Evolutionary conservation across 306 rosid species (phyloP).

Genomic region (Cercis canadensis): DNA sequence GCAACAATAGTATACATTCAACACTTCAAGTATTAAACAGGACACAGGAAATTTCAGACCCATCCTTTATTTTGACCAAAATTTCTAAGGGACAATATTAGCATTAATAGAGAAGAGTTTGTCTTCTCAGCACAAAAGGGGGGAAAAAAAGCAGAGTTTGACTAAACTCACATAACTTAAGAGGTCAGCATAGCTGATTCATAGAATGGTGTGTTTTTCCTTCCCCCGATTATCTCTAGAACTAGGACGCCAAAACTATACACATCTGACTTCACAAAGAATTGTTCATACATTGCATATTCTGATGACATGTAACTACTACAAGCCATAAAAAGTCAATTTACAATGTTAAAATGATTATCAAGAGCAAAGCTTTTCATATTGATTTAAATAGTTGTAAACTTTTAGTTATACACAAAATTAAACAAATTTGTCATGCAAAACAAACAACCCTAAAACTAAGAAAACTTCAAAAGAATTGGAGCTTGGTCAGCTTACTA

Average conservation of each 20-base stretch:
- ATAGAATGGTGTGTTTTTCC: conserved; percentile 15
- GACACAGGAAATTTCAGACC: no score
- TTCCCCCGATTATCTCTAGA: conserved; percentile 34
- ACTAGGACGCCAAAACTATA: conserved; percentile 33
- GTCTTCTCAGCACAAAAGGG: no score
- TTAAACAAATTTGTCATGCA: no score
- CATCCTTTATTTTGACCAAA: no score
- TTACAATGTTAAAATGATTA: not conserved
- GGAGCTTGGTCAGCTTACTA: no score
- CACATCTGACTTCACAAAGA: conserved; percentile 20
- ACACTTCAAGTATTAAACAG: no score
- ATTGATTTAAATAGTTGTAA: no score
- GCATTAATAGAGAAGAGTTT: no score
- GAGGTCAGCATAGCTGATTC: conserved; percentile 5
- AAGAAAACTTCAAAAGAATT: no score
- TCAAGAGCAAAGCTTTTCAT: no score
- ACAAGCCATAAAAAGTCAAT: not conserved
- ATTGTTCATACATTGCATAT: conserved; percentile 29
- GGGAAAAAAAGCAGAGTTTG: not conserved
- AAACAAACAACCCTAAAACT: no score
- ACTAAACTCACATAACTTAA: conserved; percentile 13
- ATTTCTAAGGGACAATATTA: not conserved
- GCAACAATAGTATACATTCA: not conserved
- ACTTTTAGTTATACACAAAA: not conserved
- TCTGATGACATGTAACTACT: conserved; percentile 41